Evolutionary conservation across 1,139 yeast genomes (phyloP), one percentile per base, ranked within the genome.

Genomic region (Scheffersomyces segobiensis): DNA sequence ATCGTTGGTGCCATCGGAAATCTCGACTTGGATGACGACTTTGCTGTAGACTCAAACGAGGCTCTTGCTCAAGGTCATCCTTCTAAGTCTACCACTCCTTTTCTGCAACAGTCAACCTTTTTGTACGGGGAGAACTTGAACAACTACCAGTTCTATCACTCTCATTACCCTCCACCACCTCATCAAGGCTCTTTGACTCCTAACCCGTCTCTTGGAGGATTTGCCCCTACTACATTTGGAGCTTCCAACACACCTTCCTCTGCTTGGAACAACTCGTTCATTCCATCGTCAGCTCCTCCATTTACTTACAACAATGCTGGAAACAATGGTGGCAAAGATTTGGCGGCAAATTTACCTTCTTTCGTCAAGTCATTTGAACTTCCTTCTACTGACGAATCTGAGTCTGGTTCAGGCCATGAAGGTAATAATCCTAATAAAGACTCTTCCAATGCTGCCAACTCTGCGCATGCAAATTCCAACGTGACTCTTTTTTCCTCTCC

Each of bases 1-100:
- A 77, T 79, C 49, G 82, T 79, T 46, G 82, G 80, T 7, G 81
- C 83, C 8, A 68, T 79, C 51, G 76, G 75, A 51, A 77, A 73
- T 54, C 71, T 80, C 53, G 74, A 78, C 62, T 71, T 79, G 59
- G 82, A 78, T 59, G 82, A 74, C 32, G 82, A 77, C 20, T 64
- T 69, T 54, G 67, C 61, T 24, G 52, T 55, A 20, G 54, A 53
- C 24, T 32, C 57, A 19, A 14, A 21, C 26, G 50, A 48, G 26
- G n/a, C 50, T 24, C 21, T 20, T 21, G 19, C 50, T 6, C 50
- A 48, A 48, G 50, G 17, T 48, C 42, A 32, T 32, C 21, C 50
- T 53, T 49, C 56, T 5, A 56, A 53, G 14, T 49, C 58, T 12
- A 52, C 52, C 55, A 51, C 57, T 3, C 48, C 56, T 21, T 17